These are phyloP conservation scores for Achaetomiella virescens DNA, from an alignment of 495 filamentous ascomycete species.

Conservation along the genomic window DNA sequence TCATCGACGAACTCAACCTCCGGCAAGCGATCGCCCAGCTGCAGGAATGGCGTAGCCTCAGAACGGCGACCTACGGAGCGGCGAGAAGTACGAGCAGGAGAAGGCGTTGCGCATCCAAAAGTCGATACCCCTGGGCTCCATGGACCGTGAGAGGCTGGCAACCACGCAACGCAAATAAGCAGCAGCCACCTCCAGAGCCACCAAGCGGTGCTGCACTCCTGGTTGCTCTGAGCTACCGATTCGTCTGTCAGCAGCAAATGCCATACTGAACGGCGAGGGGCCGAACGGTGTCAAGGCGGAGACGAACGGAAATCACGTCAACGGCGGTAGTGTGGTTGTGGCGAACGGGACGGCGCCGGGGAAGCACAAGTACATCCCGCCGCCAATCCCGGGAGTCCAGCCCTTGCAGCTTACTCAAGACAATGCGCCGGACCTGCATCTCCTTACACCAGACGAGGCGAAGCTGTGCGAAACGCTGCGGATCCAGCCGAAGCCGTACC, in stretches of 20 bases:
- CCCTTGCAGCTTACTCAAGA: conserved; percentile 69
- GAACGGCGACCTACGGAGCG: conserved; percentile 74
- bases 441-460: conserved; percentile 76
- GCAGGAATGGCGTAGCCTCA: conserved; percentile 85
- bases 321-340: conserved; percentile 37
- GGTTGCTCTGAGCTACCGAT: conserved; percentile 67
- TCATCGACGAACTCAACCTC: conserved; percentile 86
- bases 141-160: conserved; percentile 71
- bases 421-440: conserved; percentile 73
- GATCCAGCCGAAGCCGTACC: conserved; percentile 85
- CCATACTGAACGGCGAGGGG: conserved; percentile 12
- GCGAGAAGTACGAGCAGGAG: conserved; percentile 92
- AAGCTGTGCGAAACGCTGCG: conserved; percentile 78
- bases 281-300: conserved; percentile 26
- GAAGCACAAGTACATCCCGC: conserved; percentile 40
- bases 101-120: conserved; percentile 71
- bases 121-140: conserved; percentile 62
- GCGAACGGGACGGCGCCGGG: conserved; percentile 30
- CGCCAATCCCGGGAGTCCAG: conserved; percentile 49
- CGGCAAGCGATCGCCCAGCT: conserved; percentile 84
- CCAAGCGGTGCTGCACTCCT: conserved; percentile 65
- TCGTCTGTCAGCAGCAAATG: conserved; percentile 33
- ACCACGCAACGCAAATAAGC: conserved; percentile 53
- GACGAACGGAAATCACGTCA: conserved; percentile 31
- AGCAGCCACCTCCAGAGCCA: conserved; percentile 57